phyloP scores from a whole-genome alignment of 2,329 filamentous ascomycete species.

The Rhytidhysteron rufulum region DNA sequence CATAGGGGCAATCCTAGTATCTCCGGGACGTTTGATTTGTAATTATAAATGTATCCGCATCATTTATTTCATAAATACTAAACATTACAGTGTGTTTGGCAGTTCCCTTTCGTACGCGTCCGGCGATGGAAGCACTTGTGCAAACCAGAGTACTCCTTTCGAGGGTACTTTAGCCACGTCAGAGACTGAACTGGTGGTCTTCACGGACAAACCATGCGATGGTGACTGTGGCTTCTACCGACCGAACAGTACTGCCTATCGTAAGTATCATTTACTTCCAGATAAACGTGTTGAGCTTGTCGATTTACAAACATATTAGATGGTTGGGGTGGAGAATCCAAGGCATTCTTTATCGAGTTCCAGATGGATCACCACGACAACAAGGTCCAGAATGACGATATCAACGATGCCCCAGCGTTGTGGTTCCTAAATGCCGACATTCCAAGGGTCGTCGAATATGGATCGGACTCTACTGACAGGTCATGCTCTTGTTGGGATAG shows the following conservation, averaged over 20 bases:
- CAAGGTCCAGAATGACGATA: constrained; percentile 31
- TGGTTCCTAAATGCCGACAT: constrained; percentile 75
- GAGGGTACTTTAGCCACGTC: constrained; percentile 39
- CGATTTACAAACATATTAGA: constrained; percentile 40
- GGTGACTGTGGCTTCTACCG: constrained; percentile 46
- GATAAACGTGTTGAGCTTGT: background rate
- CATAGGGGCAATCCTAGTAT: constrained; percentile 51
- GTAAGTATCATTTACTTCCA: constrained; percentile 33
- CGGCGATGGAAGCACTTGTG: constrained; percentile 43
- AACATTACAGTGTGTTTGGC: constrained; percentile 44
- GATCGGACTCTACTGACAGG: constrained; percentile 38
- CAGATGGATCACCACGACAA: constrained; percentile 53
- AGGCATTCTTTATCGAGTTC: constrained; percentile 72
- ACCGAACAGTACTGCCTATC: constrained; percentile 48
- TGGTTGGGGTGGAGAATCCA: constrained; percentile 66
- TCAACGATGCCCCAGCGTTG: constrained; percentile 67
- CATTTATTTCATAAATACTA: background rate
- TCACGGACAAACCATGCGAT: constrained; percentile 42
- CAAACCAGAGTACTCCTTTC: constrained; percentile 48
- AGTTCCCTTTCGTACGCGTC: constrained; percentile 56
- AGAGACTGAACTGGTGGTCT: constrained; percentile 30
- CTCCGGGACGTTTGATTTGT: constrained; percentile 54
- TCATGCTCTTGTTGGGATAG: constrained; percentile 68
- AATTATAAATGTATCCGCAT: constrained; percentile 12
- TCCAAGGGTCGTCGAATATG: constrained; percentile 67